Evolutionary conservation across 2,329 filamentous ascomycete genomes (phyloP), one percentile per base, ranked within the genome.

Genomic region (Boeremia lycopersici): DNA sequence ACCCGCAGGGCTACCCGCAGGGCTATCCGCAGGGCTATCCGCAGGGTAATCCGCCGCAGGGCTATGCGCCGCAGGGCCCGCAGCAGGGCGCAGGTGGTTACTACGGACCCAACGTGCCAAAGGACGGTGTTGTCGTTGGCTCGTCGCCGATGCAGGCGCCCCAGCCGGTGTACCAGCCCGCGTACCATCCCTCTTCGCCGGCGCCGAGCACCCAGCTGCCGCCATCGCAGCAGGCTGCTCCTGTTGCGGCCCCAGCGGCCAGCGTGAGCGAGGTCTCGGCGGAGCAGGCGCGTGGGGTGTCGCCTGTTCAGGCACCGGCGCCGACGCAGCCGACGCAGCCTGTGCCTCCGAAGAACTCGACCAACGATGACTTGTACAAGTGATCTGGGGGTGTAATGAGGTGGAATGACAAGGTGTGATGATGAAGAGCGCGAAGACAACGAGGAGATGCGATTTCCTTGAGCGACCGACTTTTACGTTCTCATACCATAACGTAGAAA

Each of bases 21-120:
- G n/a, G n/a, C n/a, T n/a, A n/a, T n/a, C 52, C 56, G 2, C 65
- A 65, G 42, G 65, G 63, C 26, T 65, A 64, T 30, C 52, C 56
- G 2, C 65, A 65, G 42, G 65, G 63, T 25, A 64, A 64, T 30
- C 53, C 49, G 3, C 61, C 61, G 31, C 59, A 64, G 34, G 49
- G 42, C 19, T 23, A 23, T 23, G 3, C 19, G 19, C 19, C 2
- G 19, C 19, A 23, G 19, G 19, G 19, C 19, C 19, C 19, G 19
- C 19, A 23, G 19, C 19, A 23, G 19, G 19, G 19, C 19, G 19
- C 19, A 5, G 19, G 19, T 8, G 62, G 59, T 15, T 66, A 62
- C 57, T 64, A 65, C 23, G 57, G 38, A 6, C n/a, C 49, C 6
- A 49, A 59, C 13, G 34, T 48, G n/a, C 25, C 47, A 0, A 68